Base-by-base conservation (phyloP, 2,329 filamentous ascomycete genomes). In the Colletotrichum sp. region DNA sequence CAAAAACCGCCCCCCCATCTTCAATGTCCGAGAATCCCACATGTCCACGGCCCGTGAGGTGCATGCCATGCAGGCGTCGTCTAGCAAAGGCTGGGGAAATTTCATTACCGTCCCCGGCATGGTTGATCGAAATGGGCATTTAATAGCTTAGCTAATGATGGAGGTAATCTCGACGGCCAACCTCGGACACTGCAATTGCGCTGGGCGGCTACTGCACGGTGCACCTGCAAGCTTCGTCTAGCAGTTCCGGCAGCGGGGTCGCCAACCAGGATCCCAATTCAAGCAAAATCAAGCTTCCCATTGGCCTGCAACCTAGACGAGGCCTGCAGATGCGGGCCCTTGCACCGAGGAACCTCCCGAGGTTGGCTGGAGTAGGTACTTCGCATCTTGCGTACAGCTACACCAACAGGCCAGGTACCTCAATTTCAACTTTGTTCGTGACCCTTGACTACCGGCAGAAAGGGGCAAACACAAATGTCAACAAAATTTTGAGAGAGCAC, bases 381-480 rank as follows among this genome's bases (percentile, higher is more conserved):
- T 55, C 58, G 4, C n/a, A 7, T 6, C 12, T 21, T 6, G 24
- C 28, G 26, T 15, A 13, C 8, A 7, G 3, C 3, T 3, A 5
- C 67, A 52, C 36, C 12, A 32, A 28, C 13, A 32, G 7, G 12
- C 13, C 24, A 70, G 16, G 67, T 70, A 70, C 56, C 36, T 15
- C 48, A 76, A 66, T 76, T 66, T 69, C 65, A 69, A 55, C 28
- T 60, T 30, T 71, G 30, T 66, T 75, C 43, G 70, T 73, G 64
- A 65, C 73, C 73, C 73, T 55, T 73, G 62, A 76, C 73, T 76
- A 76, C 73, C 73, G 70, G 70, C 70, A 73, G 73, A 75, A 75
- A 75, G 70, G 73, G 73, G 73, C 69, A 75, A 75, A 32, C 56
- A 69, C 62, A 69, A 73, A 73, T 73, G 73, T 76, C 73, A 76